Conservation (phyloP, 164 flowering plant species). For the Stephania japonica region DNA sequence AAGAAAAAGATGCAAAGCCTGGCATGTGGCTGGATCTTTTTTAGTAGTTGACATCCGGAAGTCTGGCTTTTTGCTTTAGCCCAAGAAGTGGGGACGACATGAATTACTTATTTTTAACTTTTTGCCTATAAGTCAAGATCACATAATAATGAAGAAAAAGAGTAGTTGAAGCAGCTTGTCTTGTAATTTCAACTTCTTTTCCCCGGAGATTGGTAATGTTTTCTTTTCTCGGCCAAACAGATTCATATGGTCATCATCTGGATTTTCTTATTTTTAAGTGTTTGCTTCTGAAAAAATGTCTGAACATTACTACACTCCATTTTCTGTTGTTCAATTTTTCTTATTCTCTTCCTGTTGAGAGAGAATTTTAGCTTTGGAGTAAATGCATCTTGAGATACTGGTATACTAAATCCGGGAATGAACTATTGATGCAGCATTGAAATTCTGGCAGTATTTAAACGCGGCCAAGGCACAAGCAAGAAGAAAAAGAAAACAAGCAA, state of each 20-base stretch:
- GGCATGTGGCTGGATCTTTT: background rate
- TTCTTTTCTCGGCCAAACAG: no score
- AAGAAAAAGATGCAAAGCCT: background rate
- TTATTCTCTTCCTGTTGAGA: background rate
- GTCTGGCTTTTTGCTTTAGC: background rate
- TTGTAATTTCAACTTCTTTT: no score
- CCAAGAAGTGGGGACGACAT: background rate
- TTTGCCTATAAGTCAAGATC: no score
- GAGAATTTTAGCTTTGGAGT: background rate
- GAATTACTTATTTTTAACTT: no score
- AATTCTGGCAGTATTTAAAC: slow-evolving; percentile 79
- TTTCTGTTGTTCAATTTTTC: background rate
- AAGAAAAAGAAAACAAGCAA: slow-evolving; percentile 58
- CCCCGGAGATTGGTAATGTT: no score
- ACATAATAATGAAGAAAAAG: no score
- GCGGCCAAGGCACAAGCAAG: slow-evolving; percentile 27
- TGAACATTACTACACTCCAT: no score
- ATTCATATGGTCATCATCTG: no score
- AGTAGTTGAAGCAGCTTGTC: no score
- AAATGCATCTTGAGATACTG: background rate
- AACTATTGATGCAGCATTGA: slow-evolving; percentile 69
- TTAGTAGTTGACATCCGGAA: background rate
- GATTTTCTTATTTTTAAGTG: background rate
- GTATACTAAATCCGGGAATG: background rate
- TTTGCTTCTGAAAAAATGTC: background rate